Evolutionary conservation across 179 eudicot genomes (phyloP).

Genomic region (Beta macrorhiza): DNA sequence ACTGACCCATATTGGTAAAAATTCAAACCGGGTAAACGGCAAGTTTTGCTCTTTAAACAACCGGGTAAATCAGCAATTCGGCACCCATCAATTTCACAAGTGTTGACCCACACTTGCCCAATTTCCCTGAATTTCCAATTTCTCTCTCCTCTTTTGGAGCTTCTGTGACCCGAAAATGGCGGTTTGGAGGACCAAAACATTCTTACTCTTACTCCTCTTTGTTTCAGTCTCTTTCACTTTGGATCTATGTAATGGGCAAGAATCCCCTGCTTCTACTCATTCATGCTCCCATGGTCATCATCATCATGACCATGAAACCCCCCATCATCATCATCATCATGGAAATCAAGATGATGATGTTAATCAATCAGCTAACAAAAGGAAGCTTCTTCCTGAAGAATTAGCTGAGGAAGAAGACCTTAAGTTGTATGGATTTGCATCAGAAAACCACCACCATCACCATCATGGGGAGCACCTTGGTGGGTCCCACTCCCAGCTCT

Average conservation of each 20-base stretch:
- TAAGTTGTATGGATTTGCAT: constrained; percentile 50
- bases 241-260: constrained; percentile 38
- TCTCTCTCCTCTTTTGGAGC: constrained; percentile 5
- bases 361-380: not conserved
- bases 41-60: no score
- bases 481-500: constrained; percentile 45
- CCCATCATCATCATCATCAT: constrained; percentile 32
- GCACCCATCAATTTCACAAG: not conserved
- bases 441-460: constrained; percentile 32
- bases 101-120: not conserved
- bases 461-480: constrained; percentile 32
- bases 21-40: no score
- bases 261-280: constrained; percentile 42
- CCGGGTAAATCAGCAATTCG: no score
- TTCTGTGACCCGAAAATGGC: constrained; percentile 34
- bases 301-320: constrained; percentile 35
- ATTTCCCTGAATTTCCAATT: not conserved
- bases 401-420: constrained; percentile 93
- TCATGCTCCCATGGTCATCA: constrained; percentile 50
- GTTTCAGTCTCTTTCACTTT: constrained; percentile 19
- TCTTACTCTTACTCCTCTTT: constrained; percentile 17
- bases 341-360: constrained; percentile 18
- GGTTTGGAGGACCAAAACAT: constrained; percentile 24
- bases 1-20: no score
- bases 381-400: constrained; percentile 70